Evolutionary conservation across 345 rosid species (phyloP), one percentile per base, ranked within the genome.

Genomic region (Stellera chamaejasme): DNA sequence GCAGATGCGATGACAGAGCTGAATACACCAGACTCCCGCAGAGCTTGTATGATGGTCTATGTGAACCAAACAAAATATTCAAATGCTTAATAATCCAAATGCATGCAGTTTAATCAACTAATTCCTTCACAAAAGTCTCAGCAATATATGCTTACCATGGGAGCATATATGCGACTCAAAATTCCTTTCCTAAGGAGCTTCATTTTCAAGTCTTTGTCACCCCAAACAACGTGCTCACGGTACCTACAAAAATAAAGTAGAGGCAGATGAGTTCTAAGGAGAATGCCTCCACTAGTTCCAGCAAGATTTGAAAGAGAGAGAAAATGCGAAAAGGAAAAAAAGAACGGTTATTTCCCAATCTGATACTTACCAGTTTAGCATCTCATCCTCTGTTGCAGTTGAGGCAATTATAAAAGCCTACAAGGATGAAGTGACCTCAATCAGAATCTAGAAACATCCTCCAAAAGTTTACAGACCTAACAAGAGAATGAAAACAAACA

Each of bases 391-490:
- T 10, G 97, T 89, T 67, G 79, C 92, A 32, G 96, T 93, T 42
- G 99, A 93, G 56, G 97, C 99, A 60, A 87, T 93, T 66, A 93
- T 85, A 71, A 93, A 93, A 43, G 99, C 99, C 99, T 93, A 83
- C 69, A 77, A 68, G 26, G 42, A 32, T 45, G 63, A 27, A 13
- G 23, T 49, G 39, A 32, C 39, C 5, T 32, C 39, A 3, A 8
- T 32, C 39, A 32, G 39, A 32, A 32, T 5, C 7, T 32, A 32
- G 9, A 5, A 32, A 32, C 5, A 5, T 32, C 39, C 39, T 32
- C 39, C 9, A 32, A 1, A 32, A 5, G 39, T 32, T 5, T 32
- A 3, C 39, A 32, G 39, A 32, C 39, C 39, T 2, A 32, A 32
- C 44, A 23, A 50, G n/a, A 59, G 27, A 43, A 61, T 15, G 44